phyloP scores from a whole-genome alignment of 768 basidiomycete genomes.

The Russula griseocarnosa region DNA sequence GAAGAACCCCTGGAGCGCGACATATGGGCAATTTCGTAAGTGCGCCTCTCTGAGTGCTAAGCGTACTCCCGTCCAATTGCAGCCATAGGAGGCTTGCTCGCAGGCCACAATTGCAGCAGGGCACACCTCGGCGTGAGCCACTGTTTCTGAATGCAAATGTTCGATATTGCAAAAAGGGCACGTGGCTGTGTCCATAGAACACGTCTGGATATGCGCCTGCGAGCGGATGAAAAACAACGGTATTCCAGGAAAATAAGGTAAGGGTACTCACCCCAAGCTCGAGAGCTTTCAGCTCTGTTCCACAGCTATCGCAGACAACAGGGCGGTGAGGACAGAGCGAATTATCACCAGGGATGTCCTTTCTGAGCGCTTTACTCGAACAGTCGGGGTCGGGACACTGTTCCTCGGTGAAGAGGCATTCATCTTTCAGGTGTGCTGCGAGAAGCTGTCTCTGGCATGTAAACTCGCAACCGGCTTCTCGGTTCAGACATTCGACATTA shows the following conservation, averaged over 20 bases:
- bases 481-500: slow-evolving; percentile 64
- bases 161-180: slow-evolving; percentile 44
- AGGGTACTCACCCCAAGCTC: slow-evolving; percentile 36
- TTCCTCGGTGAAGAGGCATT: slow-evolving; percentile 56
- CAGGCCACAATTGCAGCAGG: slow-evolving; percentile 41
- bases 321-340: slow-evolving; percentile 39
- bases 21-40: slow-evolving; percentile 49
- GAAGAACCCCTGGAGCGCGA: slow-evolving; percentile 59
- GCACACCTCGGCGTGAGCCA: slow-evolving; percentile 41
- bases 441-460: slow-evolving; percentile 66
- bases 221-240: background rate
- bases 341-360: slow-evolving; percentile 36
- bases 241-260: slow-evolving; percentile 6
- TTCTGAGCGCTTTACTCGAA: slow-evolving; percentile 41
- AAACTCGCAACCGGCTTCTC: slow-evolving; percentile 53
- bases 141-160: slow-evolving; percentile 36
- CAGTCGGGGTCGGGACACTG: slow-evolving; percentile 50
- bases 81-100: slow-evolving; percentile 47
- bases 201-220: slow-evolving; percentile 38
- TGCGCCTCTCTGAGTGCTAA: slow-evolving; percentile 39
- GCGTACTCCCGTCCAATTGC: slow-evolving; percentile 51
- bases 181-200: slow-evolving; percentile 36
- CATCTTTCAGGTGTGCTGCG: slow-evolving; percentile 55
- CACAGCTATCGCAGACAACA: slow-evolving; percentile 32
- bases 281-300: slow-evolving; percentile 39